Evolutionary conservation across 2,329 filamentous ascomycete species (phyloP), one percentile per base, ranked within the genome.

Genomic region (Microdochium trichocladiopsis): DNA sequence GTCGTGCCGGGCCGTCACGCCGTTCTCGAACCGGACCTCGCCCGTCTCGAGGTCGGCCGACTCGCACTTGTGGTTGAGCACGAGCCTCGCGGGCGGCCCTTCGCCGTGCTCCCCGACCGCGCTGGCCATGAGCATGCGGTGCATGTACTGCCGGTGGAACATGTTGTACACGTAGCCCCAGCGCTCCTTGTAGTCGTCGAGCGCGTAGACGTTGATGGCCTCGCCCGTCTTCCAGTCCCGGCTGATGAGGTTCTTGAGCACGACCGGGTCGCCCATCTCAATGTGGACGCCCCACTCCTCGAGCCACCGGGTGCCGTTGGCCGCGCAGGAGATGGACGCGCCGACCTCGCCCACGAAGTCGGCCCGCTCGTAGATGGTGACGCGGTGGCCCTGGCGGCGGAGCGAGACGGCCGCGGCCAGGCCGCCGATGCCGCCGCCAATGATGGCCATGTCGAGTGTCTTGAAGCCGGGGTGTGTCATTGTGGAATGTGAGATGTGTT

Each of bases 151-250:
- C 5, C 79, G 70, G 58, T 83, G 79, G 58, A 83, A 83, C 76
- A 80, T 82, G 60, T 86, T 82, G 63, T 86, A 85, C 18, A 79
- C 73, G 22, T 80, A 78, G 11, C 83, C 83, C 83, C 83, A 88
- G 51, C 71, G 72, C 67, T 81, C 62, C 65, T 87, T 77, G 53
- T 88, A 88, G 61, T 87, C 83, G 10, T 69, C 75, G n/a, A 88
- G 66, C 58, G 80, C 76, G 58, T 85, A 86, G 0, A 84, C 79
- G 57, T 78, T 86, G 24, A 83, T 75, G 0, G 80, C 77, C 66
- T 87, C 79, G 1, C 85, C 85, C 1, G 83, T 87, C 62, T 79
- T 77, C 84, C 84, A 88, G 66, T 88, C 83, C 2, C 80, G 77
- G 63, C 83, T 86, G 69, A 88, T 87, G 50, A 88, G 74, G 60